Base-by-base conservation (phyloP, 805 yeast species). In the Priceomyces haplophilus region DNA sequence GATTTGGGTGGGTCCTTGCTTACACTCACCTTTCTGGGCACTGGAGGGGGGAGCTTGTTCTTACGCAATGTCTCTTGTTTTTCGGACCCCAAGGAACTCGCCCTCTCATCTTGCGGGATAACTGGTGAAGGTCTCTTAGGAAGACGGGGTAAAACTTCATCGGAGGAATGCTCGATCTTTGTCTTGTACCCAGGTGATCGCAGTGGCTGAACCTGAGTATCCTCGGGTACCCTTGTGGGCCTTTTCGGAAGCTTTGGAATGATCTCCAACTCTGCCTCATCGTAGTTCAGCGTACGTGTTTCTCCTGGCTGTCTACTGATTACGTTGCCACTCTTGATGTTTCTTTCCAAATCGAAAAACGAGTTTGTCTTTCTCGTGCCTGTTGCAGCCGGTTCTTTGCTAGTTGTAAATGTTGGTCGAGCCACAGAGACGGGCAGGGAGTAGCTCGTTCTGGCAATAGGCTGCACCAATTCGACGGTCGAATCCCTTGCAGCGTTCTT, bases 401-500 rank as follows among this genome's bases (percentile, higher is more conserved):
- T 27, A 27, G 31, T 12, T 5, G 15, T 12, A 10, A 27, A 12
- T 27, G 7, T 10, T 7, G 31, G n/a, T 27, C n/a, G 10, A n/a
- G 5, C n/a, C n/a, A n/a, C 15, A 11, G n/a, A 12, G 7, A n/a
- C 5, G n/a, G 7, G 7, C 31, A 27, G 15, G n/a, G 31, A 27
- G 31, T 27, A 15, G 11, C 10, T 10, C 15, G 31, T 12, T 27
- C 31, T 34, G 5, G 37, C 37, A 5, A 43, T 41, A 1, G 50
- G 50, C 18, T 32, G 39, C 7, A 42, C 1, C 29, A 47, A 40
- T 7, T 45, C 33, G 7, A 46, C 30, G 11, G 34, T 25, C 21
- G 38, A 38, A n/a, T n/a, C n/a, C n/a, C n/a, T n/a, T n/a, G n/a
- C n/a, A 3, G 38, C 7, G 4, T 4, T 30, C 34, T 37, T 33